Percentiles rank a stretch among this genome's conserved stretches.
These are phyloP conservation scores for Sarcomyxa edulis DNA, from an alignment of 768 basidiomycete species.

Conservation along the genomic window DNA sequence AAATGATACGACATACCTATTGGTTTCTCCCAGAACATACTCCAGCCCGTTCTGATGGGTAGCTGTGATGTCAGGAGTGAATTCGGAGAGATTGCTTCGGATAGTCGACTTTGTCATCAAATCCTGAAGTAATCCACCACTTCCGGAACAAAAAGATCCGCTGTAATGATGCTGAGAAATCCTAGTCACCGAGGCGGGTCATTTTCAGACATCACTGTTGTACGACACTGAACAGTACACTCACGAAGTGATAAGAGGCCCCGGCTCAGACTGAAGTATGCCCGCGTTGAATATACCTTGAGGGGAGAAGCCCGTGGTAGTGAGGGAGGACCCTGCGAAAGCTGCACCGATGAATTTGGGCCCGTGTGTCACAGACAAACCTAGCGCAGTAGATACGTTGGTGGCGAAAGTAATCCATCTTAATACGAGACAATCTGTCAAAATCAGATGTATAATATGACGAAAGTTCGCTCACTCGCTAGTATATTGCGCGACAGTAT, in stretches of 20 bases:
- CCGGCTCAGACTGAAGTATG: conserved; percentile 41
- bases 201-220: background rate
- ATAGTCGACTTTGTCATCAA: conserved; percentile 60
- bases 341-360: conserved; percentile 44
- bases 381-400: conserved; percentile 37
- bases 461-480: conserved; percentile 33
- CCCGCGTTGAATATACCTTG: conserved; percentile 51
- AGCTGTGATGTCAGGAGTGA: conserved; percentile 48
- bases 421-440: no score
- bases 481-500: conserved; percentile 40
- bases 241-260: conserved; percentile 48
- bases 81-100: conserved; percentile 50
- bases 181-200: conserved; percentile 18
- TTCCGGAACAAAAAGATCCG: conserved; percentile 59
- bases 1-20: conserved; percentile 44
- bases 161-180: conserved; percentile 56
- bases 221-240: conserved; percentile 12
- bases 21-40: conserved; percentile 62
- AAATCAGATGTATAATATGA: background rate
- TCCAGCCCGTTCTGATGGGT: conserved; percentile 38
- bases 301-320: conserved; percentile 49
- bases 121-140: conserved; percentile 47
- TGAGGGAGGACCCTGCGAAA: conserved; percentile 46
- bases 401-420: conserved; percentile 53
- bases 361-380: conserved; percentile 29